phyloP scores from a whole-genome alignment of 805 yeast species.

The Suhomyces faveliae region DNA sequence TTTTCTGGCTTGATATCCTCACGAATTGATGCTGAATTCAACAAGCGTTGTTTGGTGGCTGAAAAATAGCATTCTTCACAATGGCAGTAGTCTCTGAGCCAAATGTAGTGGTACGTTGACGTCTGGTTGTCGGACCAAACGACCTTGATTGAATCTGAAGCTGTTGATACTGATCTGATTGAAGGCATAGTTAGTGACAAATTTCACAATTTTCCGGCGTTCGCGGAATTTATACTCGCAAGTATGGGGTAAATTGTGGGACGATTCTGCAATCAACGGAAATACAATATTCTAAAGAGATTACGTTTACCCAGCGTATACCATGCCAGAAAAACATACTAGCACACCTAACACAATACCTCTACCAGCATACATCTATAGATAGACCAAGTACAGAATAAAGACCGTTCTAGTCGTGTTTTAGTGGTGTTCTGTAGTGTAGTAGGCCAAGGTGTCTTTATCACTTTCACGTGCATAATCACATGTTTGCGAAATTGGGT shows the following conservation, averaged over 20 bases:
- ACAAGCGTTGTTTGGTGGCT: slow-evolving; percentile 56
- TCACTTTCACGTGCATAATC: neutral
- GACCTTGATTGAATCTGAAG: slow-evolving; percentile 5
- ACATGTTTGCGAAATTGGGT: neutral
- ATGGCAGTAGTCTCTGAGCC: slow-evolving; percentile 67
- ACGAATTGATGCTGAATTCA: slow-evolving; percentile 49
- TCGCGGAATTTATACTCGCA: no score
- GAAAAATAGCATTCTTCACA: slow-evolving; percentile 54
- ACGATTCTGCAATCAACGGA: neutral
- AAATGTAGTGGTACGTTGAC: slow-evolving; percentile 43
- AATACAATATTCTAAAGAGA: no score
- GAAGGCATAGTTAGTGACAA: neutral
- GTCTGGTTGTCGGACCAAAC: slow-evolving; percentile 6
- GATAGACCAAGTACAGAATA: no score
- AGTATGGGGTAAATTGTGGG: neutral
- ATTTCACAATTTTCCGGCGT: no score
- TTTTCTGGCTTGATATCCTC: slow-evolving; percentile 14
- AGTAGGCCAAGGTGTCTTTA: neutral
- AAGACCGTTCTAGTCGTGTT: neutral
- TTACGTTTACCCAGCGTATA: no score
- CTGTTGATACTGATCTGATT: neutral
- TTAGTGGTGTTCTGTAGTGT: neutral
- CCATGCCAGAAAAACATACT: no score
- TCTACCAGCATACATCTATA: no score
- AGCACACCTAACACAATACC: no score